Conservation (phyloP, 768 basidiomycete genomes). For the Suillus ampliporus region DNA sequence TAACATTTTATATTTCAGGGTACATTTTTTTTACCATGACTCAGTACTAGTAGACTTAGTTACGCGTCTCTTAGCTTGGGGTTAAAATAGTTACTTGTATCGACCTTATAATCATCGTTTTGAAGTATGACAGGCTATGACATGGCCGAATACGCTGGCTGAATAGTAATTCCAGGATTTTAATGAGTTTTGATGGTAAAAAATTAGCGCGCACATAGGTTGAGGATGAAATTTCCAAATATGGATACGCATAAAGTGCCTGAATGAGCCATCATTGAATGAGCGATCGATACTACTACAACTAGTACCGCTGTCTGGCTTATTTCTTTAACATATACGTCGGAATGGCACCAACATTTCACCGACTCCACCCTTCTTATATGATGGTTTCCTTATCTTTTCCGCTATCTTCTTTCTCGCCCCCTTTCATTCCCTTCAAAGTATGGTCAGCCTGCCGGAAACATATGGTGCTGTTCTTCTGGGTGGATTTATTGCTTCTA, state of each 20-base stretch:
- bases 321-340: neutral
- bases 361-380: neutral
- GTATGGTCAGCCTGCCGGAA: slow-evolving; percentile 16
- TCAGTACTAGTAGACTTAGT: no score
- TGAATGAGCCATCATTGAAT: neutral
- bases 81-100: neutral
- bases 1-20: neutral
- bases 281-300: neutral
- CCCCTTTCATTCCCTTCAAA: neutral
- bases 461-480: slow-evolving; percentile 36
- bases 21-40: no score
- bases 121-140: neutral
- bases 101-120: neutral
- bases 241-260: neutral
- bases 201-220: neutral
- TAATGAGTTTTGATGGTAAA: neutral
- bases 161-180: neutral
- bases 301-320: neutral
- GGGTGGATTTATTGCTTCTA: slow-evolving; percentile 36
- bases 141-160: neutral
- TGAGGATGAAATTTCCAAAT: neutral
- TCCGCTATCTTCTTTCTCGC: neutral
- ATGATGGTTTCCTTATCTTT: neutral
- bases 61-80: no score
- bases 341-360: neutral